phyloP scores from a whole-genome alignment of 2,329 filamentous ascomycete genomes.

The Xylariaceae sp. region DNA sequence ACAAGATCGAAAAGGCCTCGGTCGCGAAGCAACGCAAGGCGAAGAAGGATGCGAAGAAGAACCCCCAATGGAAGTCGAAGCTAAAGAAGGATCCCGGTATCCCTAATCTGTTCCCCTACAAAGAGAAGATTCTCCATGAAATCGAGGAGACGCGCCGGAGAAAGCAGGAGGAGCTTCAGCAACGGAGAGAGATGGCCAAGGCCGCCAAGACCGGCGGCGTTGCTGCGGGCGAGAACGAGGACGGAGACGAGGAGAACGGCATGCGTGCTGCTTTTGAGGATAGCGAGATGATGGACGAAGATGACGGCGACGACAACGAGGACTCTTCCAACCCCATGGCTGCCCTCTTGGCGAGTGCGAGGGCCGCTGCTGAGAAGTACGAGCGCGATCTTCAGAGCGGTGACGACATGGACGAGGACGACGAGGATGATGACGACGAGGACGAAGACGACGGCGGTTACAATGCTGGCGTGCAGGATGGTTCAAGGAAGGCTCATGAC shows the following conservation, averaged over 20 bases:
- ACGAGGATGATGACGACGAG: constrained; percentile 44
- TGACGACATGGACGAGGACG: constrained; percentile 54
- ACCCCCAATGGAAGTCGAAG: constrained; percentile 92
- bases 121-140: constrained; percentile 88
- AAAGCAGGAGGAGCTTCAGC: constrained; percentile 73
- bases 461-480: constrained; percentile 47
- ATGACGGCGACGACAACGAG: constrained; percentile 55
- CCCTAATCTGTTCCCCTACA: constrained; percentile 95
- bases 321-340: constrained; percentile 83
- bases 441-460: constrained; percentile 44
- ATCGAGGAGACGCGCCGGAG: constrained; percentile 81
- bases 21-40: constrained; percentile 85
- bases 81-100: constrained; percentile 98
- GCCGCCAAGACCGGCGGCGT: constrained; percentile 54
- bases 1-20: constrained; percentile 94
- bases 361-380: constrained; percentile 70
- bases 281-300: constrained; percentile 51
- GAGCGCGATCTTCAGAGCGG: constrained; percentile 58
- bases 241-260: constrained; percentile 37
- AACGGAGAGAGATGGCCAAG: constrained; percentile 66
- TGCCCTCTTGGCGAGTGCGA: constrained; percentile 79
- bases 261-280: constrained; percentile 45
- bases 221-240: constrained; percentile 39
- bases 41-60: constrained; percentile 87
- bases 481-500: constrained; percentile 82